Percentiles rank a stretch among this genome's conserved stretches.
phyloP scores from a whole-genome alignment of 345 rosid species.

The Gossypium longicalyx region DNA sequence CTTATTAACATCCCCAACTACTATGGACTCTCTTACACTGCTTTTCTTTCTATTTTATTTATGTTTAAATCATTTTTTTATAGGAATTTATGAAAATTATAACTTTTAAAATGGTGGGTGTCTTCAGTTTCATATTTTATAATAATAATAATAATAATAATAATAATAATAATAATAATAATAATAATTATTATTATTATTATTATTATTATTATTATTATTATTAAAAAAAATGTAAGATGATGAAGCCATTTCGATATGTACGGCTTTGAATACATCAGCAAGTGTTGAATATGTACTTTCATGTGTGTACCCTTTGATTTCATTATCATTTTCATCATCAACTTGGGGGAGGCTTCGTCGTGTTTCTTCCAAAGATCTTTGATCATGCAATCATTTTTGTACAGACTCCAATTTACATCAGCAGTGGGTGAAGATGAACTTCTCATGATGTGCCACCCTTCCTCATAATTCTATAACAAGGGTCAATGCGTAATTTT shows the following conservation, averaged over 20 bases:
- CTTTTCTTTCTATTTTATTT: too few relatives aligned
- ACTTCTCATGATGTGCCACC: neutral
- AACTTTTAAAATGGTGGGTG: too few relatives aligned
- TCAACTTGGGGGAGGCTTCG: neutral
- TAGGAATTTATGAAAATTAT: too few relatives aligned
- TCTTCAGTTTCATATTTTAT: too few relatives aligned
- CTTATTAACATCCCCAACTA: neutral
- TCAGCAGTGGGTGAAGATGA: neutral
- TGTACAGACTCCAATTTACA: neutral
- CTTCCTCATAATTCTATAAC: too few relatives aligned
- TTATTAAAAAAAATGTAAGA: neutral
- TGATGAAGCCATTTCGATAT: neutral
- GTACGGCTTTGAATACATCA: neutral
- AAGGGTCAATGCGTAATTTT: too few relatives aligned
- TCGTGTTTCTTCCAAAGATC: neutral
- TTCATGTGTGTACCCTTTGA: neutral
- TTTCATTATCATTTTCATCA: neutral
- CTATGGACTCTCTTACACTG: neutral
- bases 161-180: too few relatives aligned
- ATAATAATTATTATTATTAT: too few relatives aligned
- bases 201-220: too few relatives aligned
- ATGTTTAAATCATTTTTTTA: too few relatives aligned
- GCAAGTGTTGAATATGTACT: neutral
- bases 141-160: neutral
- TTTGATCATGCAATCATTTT: neutral